Evolutionary conservation across 768 basidiomycete species (phyloP).

Genomic region (Hericium coralloides): DNA sequence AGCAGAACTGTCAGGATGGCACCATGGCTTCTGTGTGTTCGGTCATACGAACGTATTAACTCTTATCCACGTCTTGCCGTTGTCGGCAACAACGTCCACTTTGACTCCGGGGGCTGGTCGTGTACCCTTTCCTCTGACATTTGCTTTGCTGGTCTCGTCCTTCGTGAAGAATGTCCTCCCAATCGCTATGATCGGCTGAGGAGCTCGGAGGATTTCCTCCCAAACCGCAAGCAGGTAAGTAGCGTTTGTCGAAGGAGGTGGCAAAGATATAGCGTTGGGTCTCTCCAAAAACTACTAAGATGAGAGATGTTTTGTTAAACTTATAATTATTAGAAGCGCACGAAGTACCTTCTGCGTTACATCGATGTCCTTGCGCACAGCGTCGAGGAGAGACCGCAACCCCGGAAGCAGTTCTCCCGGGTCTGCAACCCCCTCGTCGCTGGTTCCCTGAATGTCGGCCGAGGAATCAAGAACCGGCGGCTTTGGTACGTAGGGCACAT

Average conservation of each 20-base stretch:
- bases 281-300: slow-evolving; percentile 54
- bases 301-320: no score
- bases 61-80: slow-evolving; percentile 71
- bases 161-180: slow-evolving; percentile 41
- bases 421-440: slow-evolving; percentile 5
- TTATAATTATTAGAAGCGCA: no score
- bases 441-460: slow-evolving; percentile 10
- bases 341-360: slow-evolving; percentile 29
- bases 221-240: slow-evolving; percentile 77
- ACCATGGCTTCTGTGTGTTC: slow-evolving; percentile 1
- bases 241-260: slow-evolving; percentile 64
- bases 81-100: slow-evolving; percentile 73
- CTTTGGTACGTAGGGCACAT: slow-evolving; percentile 14
- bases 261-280: slow-evolving; percentile 33
- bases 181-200: slow-evolving; percentile 46
- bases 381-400: slow-evolving; percentile 30
- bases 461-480: slow-evolving; percentile 31
- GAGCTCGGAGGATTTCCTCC: slow-evolving; percentile 63
- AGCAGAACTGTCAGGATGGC: slow-evolving; percentile 1
- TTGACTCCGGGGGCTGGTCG: slow-evolving; percentile 36
- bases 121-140: slow-evolving; percentile 1
- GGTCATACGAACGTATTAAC: slow-evolving; percentile 68
- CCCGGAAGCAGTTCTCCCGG: slow-evolving; percentile 27
- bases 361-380: slow-evolving; percentile 36
- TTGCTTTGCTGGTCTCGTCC: slow-evolving; percentile 8